phyloP scores from a whole-genome alignment of 805 yeast genomes.

The Saccharomyces mikatae region DNA sequence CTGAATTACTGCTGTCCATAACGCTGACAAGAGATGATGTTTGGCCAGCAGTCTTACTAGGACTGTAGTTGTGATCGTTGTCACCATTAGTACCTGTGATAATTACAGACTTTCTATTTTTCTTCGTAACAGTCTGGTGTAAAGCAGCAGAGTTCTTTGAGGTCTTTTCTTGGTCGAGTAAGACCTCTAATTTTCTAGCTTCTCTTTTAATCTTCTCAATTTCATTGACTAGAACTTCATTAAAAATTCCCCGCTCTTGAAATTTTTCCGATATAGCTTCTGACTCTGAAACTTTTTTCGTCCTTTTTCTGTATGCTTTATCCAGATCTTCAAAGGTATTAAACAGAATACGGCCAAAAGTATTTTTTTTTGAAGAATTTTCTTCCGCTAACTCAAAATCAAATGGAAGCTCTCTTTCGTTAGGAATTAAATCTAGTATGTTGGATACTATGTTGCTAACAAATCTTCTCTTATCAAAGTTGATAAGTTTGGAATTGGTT shows the following conservation, averaged over 20 bases:
- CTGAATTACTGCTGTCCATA: constrained; percentile 6
- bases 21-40: constrained; percentile 4
- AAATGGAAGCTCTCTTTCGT: constrained; percentile 5
- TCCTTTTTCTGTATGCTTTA: constrained; percentile 11
- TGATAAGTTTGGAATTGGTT: constrained; percentile 55
- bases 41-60: background rate
- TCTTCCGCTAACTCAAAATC: background rate
- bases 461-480: constrained; percentile 78
- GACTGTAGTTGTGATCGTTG: constrained; percentile 6
- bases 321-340: constrained; percentile 28
- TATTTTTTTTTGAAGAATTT: constrained; percentile 1
- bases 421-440: constrained; percentile 37
- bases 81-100: constrained; percentile 6
- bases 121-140: constrained; percentile 23
- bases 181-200: constrained; percentile 34
- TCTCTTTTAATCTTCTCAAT: constrained; percentile 47
- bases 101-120: constrained; percentile 14
- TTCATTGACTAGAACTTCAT: constrained; percentile 40
- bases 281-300: constrained; percentile 36
- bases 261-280: constrained; percentile 37
- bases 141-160: constrained; percentile 26
- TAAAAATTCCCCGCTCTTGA: constrained; percentile 37
- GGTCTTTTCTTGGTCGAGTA: constrained; percentile 33
- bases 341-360: constrained; percentile 16
- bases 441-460: constrained; percentile 54